These are phyloP conservation scores for Isabelozyma heimii DNA, from an alignment of 805 yeast species.

Conservation along the genomic window DNA sequence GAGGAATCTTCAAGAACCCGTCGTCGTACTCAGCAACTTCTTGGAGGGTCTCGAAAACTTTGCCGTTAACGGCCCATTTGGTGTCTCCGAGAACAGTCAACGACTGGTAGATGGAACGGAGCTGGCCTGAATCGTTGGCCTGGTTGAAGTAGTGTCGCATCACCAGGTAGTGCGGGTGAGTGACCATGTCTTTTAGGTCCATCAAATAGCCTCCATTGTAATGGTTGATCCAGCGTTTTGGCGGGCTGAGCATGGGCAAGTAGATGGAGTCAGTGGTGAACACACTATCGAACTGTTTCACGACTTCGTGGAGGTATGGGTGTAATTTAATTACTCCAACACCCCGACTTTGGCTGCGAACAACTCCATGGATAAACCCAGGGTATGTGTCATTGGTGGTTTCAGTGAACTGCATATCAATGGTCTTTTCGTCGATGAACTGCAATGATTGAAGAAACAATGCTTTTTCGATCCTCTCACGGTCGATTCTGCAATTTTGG, in stretches of 20 bases:
- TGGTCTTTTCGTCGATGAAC: conserved; percentile 1
- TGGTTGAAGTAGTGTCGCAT: conserved; percentile 16
- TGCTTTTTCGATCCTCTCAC: conserved; percentile 4
- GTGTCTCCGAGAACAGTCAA: conserved; percentile 25
- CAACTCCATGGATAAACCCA: conserved; percentile 8
- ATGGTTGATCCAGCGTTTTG: conserved; percentile 34
- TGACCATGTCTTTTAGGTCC: conserved; percentile 21
- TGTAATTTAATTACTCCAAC: conserved; percentile 21
- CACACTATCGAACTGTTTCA: conserved; percentile 8
- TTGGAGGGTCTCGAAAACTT: conserved; percentile 6
- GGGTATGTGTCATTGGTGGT: conserved; percentile 2
- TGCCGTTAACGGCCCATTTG: conserved; percentile 36
- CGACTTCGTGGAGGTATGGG: conserved; percentile 16
- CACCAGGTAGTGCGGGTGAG: conserved; percentile 11
- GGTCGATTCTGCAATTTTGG: conserved; percentile 8
- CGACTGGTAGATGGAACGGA: conserved; percentile 24
- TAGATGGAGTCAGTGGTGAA: conserved; percentile 10
- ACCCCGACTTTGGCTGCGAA: neutral
- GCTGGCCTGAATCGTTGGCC: conserved; percentile 31
- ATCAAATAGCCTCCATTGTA: conserved; percentile 33
- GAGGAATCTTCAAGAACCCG: neutral
- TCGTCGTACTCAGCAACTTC: neutral
- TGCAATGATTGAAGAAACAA: conserved; percentile 2
- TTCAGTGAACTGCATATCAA: conserved; percentile 2
- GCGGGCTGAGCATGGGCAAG: conserved; percentile 40